Evolutionary conservation across 192 early-diverging fungal species (phyloP), one percentile per base, ranked within the genome.

Genomic region (Umbelopsis isabellina): DNA sequence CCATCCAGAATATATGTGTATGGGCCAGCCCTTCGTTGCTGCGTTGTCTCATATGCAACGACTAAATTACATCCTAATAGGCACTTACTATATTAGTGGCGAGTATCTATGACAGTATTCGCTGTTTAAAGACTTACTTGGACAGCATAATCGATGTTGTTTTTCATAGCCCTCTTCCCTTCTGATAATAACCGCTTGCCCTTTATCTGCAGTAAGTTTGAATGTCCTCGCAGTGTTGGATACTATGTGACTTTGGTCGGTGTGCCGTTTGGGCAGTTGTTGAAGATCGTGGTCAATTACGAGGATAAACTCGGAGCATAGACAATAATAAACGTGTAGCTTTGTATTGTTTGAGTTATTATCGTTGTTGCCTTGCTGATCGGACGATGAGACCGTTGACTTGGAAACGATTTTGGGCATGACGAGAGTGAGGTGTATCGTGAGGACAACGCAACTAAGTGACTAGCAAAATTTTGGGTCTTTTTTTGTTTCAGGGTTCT

Each of bases 391-490:
- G 27, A 88, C 78, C 35, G 80, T 82, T 41, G 80, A 83, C 53
- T 83, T 83, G 66, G 83, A 83, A 35, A 88, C 84, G 58, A 88
- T 84, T 71, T 86, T 88, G 67, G 86, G 86, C 86, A 88, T 88
- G 22, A 44, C 30, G 53, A 58, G 27, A 35, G 30, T 35, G 21
- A 20, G 52, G 52, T 27, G 55, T 25, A 30, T 16, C 12, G 33
- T 61, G 9, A 9, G 30, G 30, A 15, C 2, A 4, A 35, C 25
- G 18, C 55, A 25, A 61, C 55, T 35, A 1, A 30, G 55, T 61
- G 55, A 61, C 55, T 61, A 30, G 37, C 55, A 61, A 61, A 61
- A 61, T 16, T 61, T 61, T 61, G 25, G 16, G 33, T 4, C 12
- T n/a, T 18, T 30, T 61, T 22, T 33, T 41, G 37, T 41, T 41